A percentile compares a stretch with the other conserved stretches of the same genome.
These are phyloP conservation scores for Massospora cicadina DNA, from an alignment of 371 early-diverging fungal species.

Conservation along the genomic window DNA sequence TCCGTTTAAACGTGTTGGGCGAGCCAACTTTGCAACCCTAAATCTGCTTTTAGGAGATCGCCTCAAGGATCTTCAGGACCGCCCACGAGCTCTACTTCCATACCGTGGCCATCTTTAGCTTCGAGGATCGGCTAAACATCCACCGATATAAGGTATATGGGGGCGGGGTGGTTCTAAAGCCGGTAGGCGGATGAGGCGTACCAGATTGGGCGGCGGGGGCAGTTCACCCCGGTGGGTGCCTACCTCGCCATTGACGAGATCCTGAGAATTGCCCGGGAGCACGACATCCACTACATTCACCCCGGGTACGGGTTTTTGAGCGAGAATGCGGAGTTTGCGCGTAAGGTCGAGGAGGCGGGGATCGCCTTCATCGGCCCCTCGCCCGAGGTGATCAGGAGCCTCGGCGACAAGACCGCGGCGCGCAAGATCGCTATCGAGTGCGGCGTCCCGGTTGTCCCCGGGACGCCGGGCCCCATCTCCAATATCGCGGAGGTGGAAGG, in stretches of 20 bases:
- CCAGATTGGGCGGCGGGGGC: conserved; percentile 67
- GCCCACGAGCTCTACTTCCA: conserved; percentile 80
- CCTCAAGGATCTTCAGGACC: conserved; percentile 78
- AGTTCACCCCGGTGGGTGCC: conserved; percentile 75
- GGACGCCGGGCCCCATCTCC: conserved; percentile 69
- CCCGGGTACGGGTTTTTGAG: conserved; percentile 84
- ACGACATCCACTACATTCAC: conserved; percentile 49
- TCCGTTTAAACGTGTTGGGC: neutral
- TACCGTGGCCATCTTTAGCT: conserved; percentile 72
- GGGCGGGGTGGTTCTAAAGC: conserved; percentile 22
- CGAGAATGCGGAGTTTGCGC: conserved; percentile 79
- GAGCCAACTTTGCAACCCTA: neutral
- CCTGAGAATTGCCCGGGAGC: conserved; percentile 60
- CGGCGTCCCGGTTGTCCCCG: conserved; percentile 71
- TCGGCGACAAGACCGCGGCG: conserved; percentile 93
- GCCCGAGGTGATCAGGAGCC: conserved; percentile 63
- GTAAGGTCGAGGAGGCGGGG: conserved; percentile 72
- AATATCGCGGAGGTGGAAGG: conserved; percentile 38
- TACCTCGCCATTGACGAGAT: conserved; percentile 88
- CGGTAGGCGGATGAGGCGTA: conserved; percentile 74
- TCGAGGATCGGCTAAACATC: conserved; percentile 82
- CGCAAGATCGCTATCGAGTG: conserved; percentile 59
- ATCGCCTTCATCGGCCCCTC: conserved; percentile 84
- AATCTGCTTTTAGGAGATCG: conserved; percentile 72
- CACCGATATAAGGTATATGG: conserved; percentile 52